Percentiles rank a stretch among this genome's conserved stretches.
phyloP scores from a whole-genome alignment of 805 yeast genomes.

The Zygosaccharomyces siamensis region DNA sequence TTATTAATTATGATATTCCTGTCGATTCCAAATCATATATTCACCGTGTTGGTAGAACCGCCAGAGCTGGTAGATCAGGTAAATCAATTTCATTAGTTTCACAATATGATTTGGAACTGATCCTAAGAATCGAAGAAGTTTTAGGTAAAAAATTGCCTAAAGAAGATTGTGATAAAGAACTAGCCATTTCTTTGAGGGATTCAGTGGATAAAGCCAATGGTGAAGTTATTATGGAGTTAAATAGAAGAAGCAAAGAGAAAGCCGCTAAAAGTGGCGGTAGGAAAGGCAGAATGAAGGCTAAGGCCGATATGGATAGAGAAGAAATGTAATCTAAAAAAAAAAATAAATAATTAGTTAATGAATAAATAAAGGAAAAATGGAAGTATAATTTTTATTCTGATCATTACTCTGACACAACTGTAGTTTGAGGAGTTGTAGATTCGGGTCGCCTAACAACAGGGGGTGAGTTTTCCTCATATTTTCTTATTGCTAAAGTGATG shows the following conservation, averaged over 20 bases:
- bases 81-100: slow-evolving; percentile 84
- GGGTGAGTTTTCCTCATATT: slow-evolving; percentile 38
- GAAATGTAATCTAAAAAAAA: slow-evolving; percentile 30
- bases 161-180: slow-evolving; percentile 72
- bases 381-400: background rate
- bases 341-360: background rate
- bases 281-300: slow-evolving; percentile 36
- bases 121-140: slow-evolving; percentile 83
- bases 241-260: slow-evolving; percentile 63
- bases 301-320: slow-evolving; percentile 45
- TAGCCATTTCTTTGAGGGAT: slow-evolving; percentile 70
- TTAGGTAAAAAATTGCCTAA: slow-evolving; percentile 79
- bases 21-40: slow-evolving; percentile 80
- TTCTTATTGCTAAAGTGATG: slow-evolving; percentile 42
- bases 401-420: background rate
- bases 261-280: slow-evolving; percentile 39
- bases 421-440: background rate
- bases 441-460: background rate
- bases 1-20: slow-evolving; percentile 74
- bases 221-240: slow-evolving; percentile 70
- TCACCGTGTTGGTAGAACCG: slow-evolving; percentile 92
- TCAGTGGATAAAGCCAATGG: slow-evolving; percentile 90
- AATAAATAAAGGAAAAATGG: background rate
- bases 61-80: slow-evolving; percentile 89
- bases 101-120: slow-evolving; percentile 88